phyloP scores from a whole-genome alignment of 2,329 filamentous ascomycete species.

The Scedosporium minutisporum region DNA sequence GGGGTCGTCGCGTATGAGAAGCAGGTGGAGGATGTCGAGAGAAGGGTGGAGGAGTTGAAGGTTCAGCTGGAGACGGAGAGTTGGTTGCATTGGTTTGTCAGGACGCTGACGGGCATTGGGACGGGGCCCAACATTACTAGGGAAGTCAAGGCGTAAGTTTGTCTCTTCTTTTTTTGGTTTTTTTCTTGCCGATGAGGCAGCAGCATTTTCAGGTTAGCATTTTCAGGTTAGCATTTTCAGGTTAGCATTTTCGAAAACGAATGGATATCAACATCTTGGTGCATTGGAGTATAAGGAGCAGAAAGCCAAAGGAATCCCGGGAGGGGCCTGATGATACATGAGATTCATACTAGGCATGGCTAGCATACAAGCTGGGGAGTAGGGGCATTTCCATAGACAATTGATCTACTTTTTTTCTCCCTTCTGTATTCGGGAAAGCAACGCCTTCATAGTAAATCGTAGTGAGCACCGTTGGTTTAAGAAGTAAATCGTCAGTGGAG shows the following conservation, averaged over 20 bases:
- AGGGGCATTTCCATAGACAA: not conserved
- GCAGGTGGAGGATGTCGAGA: slow-evolving; percentile 64
- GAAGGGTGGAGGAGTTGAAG: slow-evolving; percentile 52
- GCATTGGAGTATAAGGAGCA: too few species aligned
- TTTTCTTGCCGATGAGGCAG: too few species aligned
- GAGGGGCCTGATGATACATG: not conserved
- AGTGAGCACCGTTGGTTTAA: not conserved
- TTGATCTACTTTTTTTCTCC: too few species aligned
- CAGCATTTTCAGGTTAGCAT: too few species aligned
- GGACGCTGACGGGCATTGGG: slow-evolving; percentile 50
- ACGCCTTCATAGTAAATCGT: not conserved
- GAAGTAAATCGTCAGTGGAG: not conserved
- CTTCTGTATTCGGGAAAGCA: not conserved
- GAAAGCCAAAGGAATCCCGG: not conserved
- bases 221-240: too few species aligned
- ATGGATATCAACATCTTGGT: too few species aligned
- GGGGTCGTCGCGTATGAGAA: slow-evolving; percentile 70
- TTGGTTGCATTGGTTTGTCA: slow-evolving; percentile 54
- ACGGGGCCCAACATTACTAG: slow-evolving; percentile 46
- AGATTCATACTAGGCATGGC: not conserved
- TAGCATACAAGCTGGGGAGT: not conserved
- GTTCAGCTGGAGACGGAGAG: slow-evolving; percentile 53
- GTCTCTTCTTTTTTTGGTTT: not conserved
- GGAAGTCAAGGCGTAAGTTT: not conserved
- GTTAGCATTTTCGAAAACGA: too few species aligned